Base-by-base conservation (phyloP, 2,329 filamentous ascomycete species). In the Zarea fungicola region DNA sequence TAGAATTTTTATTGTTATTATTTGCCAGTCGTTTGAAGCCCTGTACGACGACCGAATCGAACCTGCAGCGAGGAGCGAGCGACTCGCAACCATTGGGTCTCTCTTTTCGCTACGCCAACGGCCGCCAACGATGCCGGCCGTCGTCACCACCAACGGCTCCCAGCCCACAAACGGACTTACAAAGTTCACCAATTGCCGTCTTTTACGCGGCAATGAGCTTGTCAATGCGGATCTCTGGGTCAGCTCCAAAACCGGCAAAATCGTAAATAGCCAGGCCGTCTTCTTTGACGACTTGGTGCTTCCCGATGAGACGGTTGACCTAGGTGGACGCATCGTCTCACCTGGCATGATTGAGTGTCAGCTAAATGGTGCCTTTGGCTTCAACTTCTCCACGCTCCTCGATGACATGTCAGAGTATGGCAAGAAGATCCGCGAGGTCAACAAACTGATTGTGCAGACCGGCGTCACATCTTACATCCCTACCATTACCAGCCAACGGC, bases 261-360 rank as follows among this genome's bases (percentile, higher is more conserved):
- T 96, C 60, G 74, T 96, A 41, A 78, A 83, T 56, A 88, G 77
- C 60, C 82, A 85, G 60, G 71, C 76, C 31, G 71, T 75, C 29
- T 85, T 85, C 63, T 91, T 87, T 63, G 82, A 83, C 58, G 77
- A 87, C 45, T 75, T 82, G 39, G 71, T 77, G 47, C 72, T 84
- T 3, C 88, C 91, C 2, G 87, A 92, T 62, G 70, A 83, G 57
- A 83, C 84, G 47, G 75, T 96, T 58, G 83, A 96, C 60, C 81
- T 96, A 2, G 80, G 83, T 44, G 89, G 89, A 51, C 88, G 88
- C 58, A 92, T 96, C 56, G 65, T 96, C 18, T 82, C 87, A 1
- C 89, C 91, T 0, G 91, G 91, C 22, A 77, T 96, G 62, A 93
- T 96, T 58, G 91, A 96, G 56, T 85, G 86, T 45, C 91, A 96